phyloP scores from a whole-genome alignment of 2,329 filamentous ascomycete genomes.

The Aspergillus versicolor region DNA sequence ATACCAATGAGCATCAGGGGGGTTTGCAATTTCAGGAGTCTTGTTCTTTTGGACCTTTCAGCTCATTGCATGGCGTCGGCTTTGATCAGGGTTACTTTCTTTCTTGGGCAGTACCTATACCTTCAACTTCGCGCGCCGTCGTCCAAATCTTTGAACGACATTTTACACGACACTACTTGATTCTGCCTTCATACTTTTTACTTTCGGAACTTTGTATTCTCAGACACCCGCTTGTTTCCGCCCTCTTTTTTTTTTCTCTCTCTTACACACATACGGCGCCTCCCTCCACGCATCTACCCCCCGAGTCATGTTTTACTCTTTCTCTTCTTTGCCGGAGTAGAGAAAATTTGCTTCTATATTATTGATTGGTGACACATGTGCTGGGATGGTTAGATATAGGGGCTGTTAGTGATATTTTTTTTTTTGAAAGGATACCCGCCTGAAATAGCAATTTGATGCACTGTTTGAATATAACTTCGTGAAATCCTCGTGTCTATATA shows the following conservation, averaged over 20 bases:
- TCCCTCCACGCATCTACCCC: not conserved
- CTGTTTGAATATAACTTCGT: not conserved
- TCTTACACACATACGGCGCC: not conserved
- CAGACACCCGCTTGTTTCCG: constrained; percentile 4
- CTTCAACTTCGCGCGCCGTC: not conserved
- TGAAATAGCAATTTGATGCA: constrained; percentile 3
- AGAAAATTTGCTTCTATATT: constrained; percentile 3
- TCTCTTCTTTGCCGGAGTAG: not conserved
- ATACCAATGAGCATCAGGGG: constrained; percentile 27
- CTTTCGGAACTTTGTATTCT: constrained; percentile 7
- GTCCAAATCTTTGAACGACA: not conserved
- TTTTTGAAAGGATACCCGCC: constrained; percentile 9
- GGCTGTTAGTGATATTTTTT: constrained; percentile 1
- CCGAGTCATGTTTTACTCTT: not conserved
- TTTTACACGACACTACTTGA: not conserved
- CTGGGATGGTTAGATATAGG: constrained; percentile 2
- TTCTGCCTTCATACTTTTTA: constrained; percentile 1
- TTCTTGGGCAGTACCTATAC: constrained; percentile 14
- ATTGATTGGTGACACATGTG: constrained; percentile 2
- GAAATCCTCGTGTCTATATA: not conserved
- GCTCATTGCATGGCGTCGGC: constrained; percentile 28
- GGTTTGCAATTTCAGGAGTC: constrained; percentile 22
- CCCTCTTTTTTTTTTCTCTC: not conserved
- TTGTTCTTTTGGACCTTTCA: constrained; percentile 23
- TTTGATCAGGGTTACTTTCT: constrained; percentile 10